Evolutionary conservation across 2,329 filamentous ascomycete genomes (phyloP), one percentile per base, ranked within the genome.

Genomic region (Penicillium sp.): DNA sequence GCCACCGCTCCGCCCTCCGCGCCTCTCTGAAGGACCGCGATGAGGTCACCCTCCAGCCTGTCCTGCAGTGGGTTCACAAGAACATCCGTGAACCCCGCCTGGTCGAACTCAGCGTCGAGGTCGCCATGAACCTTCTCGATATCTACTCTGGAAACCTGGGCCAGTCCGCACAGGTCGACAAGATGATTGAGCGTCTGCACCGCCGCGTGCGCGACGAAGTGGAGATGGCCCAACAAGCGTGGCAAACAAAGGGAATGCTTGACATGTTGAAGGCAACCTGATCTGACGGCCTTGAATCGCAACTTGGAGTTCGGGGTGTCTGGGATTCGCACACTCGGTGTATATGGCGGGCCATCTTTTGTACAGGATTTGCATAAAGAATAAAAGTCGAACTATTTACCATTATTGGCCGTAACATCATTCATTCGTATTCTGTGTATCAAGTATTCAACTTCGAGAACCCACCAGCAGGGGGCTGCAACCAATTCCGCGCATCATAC

Each of bases 401-500:
- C 34, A 56, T 46, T 37, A 56, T 26, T 35, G 48, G n/a, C 48
- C 48, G 38, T 50, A 38, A 55, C 22, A 43, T 50, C 45, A 37
- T 49, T 37, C 20, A 51, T 35, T 55, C 45, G 18, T 50, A 35
- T 26, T 50, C n/a, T 14, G 13, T 42, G 13, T 35, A 52, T 44
- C 26, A 56, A 44, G 29, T n/a, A 10, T 26, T 20, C 60, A 92
- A 69, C 70, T 76, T 88, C 7, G 89, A 92, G 70, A 99, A 97
- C 40, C 84, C 92, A 53, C 82, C 83, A 39, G 81, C 78, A 0
- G 91, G 88, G 56, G 92, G 91, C 78, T 97, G 93, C 72, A 99
- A 75, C 94, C 94, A 97, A 75, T 99, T 99, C 75, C 82, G 82
- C 75, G 83, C 82, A 74, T 97, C 94, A 73, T 97, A 99, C 53